These are phyloP conservation scores for Nicotiana otophora DNA, from an alignment of 257 asterid genomes.

Conservation along the genomic window DNA sequence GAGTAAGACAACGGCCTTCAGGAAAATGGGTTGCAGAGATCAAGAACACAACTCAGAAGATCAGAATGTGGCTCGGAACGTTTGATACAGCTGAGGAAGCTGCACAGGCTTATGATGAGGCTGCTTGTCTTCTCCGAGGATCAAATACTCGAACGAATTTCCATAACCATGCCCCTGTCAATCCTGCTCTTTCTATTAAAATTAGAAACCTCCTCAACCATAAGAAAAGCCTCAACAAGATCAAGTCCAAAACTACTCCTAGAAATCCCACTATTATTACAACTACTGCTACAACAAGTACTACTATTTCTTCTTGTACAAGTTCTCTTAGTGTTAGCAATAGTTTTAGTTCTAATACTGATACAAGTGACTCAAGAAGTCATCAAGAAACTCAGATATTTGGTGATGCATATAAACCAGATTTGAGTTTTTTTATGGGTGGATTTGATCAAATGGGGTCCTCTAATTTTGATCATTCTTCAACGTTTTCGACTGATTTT, in stretches of 20 bases:
- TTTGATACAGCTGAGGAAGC: conserved; percentile 90
- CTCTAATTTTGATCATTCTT: conserved; percentile 18
- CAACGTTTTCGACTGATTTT: conserved; percentile 20
- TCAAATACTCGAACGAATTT: conserved; percentile 72
- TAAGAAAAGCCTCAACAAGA: conserved; percentile 34
- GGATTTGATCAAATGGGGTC: conserved; percentile 29
- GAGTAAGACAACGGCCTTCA: conserved; percentile 83
- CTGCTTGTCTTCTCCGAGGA: conserved; percentile 80
- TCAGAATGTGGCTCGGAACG: conserved; percentile 86
- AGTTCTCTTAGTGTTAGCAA: conserved; percentile 16
- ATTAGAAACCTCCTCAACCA: conserved; percentile 67
- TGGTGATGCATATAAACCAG: conserved; percentile 55
- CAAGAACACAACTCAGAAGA: conserved; percentile 87
- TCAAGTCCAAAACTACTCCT: conserved; percentile 11
- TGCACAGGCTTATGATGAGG: conserved; percentile 81
- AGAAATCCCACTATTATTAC: background rate
- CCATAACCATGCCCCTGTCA: conserved; percentile 47
- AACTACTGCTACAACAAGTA: background rate
- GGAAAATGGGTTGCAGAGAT: conserved; percentile 92
- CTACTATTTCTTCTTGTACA: background rate
- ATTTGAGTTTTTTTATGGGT: conserved; percentile 36
- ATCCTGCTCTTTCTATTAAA: conserved; percentile 69
- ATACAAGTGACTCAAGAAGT: conserved; percentile 14
- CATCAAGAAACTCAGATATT: background rate
- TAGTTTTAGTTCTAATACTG: conserved; percentile 9